phyloP scores from a whole-genome alignment of 2,329 filamentous ascomycete genomes.

The Cercospora janseana region DNA sequence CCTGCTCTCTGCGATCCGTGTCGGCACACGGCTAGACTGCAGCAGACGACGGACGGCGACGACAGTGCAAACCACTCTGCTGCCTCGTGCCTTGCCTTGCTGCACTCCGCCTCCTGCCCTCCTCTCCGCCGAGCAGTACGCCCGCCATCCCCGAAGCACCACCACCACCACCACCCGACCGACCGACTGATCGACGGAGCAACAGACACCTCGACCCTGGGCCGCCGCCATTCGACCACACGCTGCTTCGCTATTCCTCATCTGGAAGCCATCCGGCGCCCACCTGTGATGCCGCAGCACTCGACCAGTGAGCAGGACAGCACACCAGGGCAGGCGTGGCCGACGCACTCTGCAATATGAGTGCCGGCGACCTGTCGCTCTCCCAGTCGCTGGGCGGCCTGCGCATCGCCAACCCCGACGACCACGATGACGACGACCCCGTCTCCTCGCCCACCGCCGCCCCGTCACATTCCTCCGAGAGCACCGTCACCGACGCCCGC shows the following conservation, averaged over 20 bases:
- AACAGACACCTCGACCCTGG: not conserved
- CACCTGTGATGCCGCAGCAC: constrained; percentile 13
- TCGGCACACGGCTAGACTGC: too few relatives aligned
- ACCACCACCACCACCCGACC: not conserved
- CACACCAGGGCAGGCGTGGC: constrained; percentile 13
- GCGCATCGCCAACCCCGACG: constrained; percentile 94
- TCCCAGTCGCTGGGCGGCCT: constrained; percentile 89
- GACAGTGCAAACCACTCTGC: too few relatives aligned
- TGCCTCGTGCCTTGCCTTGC: too few relatives aligned
- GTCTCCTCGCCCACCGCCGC: constrained; percentile 28
- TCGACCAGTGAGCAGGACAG: constrained; percentile 9
- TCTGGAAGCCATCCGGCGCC: not conserved
- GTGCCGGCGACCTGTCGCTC: constrained; percentile 79
- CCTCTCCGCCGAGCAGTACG: too few relatives aligned
- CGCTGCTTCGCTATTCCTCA: constrained; percentile 18
- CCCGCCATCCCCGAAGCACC: too few relatives aligned
- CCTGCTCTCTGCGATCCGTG: too few relatives aligned
- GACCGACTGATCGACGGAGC: not conserved
- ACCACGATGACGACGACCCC: constrained; percentile 72
- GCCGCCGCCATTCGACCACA: not conserved
- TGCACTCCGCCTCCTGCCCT: too few relatives aligned
- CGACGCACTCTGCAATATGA: constrained; percentile 58
- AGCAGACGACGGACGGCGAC: too few relatives aligned
- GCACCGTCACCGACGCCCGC: constrained; percentile 42
- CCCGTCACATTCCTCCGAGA: constrained; percentile 37